Conservation (phyloP, 495 filamentous ascomycete genomes). For the Hypomontagnella submonticulosa region DNA sequence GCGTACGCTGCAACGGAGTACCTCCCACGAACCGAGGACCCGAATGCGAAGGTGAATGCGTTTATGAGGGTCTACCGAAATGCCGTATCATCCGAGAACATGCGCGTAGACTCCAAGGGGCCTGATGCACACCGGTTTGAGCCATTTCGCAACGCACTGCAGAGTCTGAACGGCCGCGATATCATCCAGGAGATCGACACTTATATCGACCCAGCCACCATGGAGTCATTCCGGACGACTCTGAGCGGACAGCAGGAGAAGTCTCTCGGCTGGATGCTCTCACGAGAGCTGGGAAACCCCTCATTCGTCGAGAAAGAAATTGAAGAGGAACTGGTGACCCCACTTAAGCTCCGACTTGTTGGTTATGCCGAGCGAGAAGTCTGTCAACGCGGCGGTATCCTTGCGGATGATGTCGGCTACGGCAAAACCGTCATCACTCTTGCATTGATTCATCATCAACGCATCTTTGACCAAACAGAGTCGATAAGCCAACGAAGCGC, state of each 20-base stretch:
- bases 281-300: slow-evolving; percentile 63
- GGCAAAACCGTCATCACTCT: slow-evolving; percentile 84
- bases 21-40: slow-evolving; percentile 10
- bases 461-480: slow-evolving; percentile 41
- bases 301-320: slow-evolving; percentile 72
- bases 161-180: neutral
- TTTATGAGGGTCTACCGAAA: slow-evolving; percentile 12
- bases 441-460: slow-evolving; percentile 68
- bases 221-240: neutral
- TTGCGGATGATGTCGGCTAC: slow-evolving; percentile 82
- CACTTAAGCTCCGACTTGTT: slow-evolving; percentile 71
- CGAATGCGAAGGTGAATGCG: neutral
- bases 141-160: slow-evolving; percentile 21
- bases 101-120: slow-evolving; percentile 3
- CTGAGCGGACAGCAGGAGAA: slow-evolving; percentile 38
- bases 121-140: slow-evolving; percentile 16
- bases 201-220: neutral
- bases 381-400: slow-evolving; percentile 71
- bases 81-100: slow-evolving; percentile 12
- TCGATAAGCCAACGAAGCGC: slow-evolving; percentile 2
- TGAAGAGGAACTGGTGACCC: slow-evolving; percentile 70
- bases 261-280: slow-evolving; percentile 70
- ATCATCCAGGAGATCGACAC: too few relatives aligned
- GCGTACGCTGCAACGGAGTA: slow-evolving; percentile 12
- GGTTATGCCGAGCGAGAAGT: slow-evolving; percentile 64